Percentiles rank a stretch among this genome's conserved stretches.
These are phyloP conservation scores for Pleurotus sapidus DNA, from an alignment of 768 basidiomycete species.

Conservation along the genomic window DNA sequence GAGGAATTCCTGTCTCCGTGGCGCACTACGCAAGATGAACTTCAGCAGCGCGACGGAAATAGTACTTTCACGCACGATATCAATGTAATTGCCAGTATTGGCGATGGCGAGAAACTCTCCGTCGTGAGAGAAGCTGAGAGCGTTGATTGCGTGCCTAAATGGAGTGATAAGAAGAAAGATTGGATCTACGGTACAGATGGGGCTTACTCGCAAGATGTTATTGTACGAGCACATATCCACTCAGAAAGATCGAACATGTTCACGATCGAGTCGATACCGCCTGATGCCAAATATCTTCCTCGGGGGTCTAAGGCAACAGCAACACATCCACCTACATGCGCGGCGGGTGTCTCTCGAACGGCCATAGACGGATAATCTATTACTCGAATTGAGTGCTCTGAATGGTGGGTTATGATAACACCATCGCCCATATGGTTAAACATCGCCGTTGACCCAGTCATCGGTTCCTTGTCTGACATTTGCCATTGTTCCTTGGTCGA, in stretches of 20 bases:
- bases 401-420: conserved; percentile 61
- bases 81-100: conserved; percentile 67
- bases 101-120: conserved; percentile 83
- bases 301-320: conserved; percentile 80
- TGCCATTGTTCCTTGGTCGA: conserved; percentile 42
- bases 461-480: conserved; percentile 47
- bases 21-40: conserved; percentile 49
- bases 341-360: conserved; percentile 59
- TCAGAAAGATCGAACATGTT: conserved; percentile 78
- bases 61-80: conserved; percentile 58
- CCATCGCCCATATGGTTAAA: conserved; percentile 79
- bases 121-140: conserved; percentile 77
- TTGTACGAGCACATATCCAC: conserved; percentile 78
- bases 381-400: conserved; percentile 63
- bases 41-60: neutral
- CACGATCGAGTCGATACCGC: conserved; percentile 80
- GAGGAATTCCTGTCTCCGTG: conserved; percentile 68
- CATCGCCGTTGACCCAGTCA: conserved; percentile 62
- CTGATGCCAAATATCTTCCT: conserved; percentile 79
- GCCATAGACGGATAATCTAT: conserved; percentile 65
- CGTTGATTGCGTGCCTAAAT: conserved; percentile 66
- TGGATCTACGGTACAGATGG: neutral
- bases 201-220: conserved; percentile 78
- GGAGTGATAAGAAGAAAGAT: neutral
- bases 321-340: conserved; percentile 79